Evolutionary conservation across 2,329 filamentous ascomycete genomes (phyloP), one percentile per base, ranked within the genome.

Genomic region (Trichoderma semiorbis): DNA sequence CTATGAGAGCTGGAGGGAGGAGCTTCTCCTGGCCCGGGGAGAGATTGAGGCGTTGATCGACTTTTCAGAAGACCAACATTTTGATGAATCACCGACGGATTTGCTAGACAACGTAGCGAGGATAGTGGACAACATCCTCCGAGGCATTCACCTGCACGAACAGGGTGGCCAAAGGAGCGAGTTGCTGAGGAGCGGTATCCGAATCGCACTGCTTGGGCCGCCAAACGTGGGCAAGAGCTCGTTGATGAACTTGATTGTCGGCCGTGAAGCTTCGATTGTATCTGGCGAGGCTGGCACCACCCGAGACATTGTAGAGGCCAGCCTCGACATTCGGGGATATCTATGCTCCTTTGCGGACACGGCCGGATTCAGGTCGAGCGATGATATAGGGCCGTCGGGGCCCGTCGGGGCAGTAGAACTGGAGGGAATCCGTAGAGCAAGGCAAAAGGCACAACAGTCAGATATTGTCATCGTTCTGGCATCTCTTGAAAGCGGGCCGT

Each of bases 151-250:
- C 16, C 80, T 89, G 36, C 93, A 97, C 81, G 89, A 94, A 74
- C 82, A 87, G 66, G 97, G 95, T 72, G 92, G 93, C 57, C 90
- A 94, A 67, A 89, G 92, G 64, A 94, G 93, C 10, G 95, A 98
- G 81, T 84, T 99, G 66, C 84, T 98, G 43, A 87, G 94, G 11
- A 93, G 89, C 76, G 96, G 96, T 1, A 97, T 99, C 75, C 90
- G 89, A 70, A 89, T 99, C 72, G 93, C 95, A 2, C 85, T 99
- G 3, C 84, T 99, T 0, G 96, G 96, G 0, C 94, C 95, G 7
- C 96, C 96, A 1, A 99, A 99, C 78, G 94, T 91, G 0, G 96
- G 96, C 16, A 99, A 99, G 81, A 98, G 95, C 80, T 98, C 94
- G 16, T 82, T 99, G 72, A 89, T 99, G 81, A 99, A 99, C 79